These are phyloP conservation scores for Eucalyptus pumila DNA, from an alignment of 345 rosid genomes.

Conservation along the genomic window DNA sequence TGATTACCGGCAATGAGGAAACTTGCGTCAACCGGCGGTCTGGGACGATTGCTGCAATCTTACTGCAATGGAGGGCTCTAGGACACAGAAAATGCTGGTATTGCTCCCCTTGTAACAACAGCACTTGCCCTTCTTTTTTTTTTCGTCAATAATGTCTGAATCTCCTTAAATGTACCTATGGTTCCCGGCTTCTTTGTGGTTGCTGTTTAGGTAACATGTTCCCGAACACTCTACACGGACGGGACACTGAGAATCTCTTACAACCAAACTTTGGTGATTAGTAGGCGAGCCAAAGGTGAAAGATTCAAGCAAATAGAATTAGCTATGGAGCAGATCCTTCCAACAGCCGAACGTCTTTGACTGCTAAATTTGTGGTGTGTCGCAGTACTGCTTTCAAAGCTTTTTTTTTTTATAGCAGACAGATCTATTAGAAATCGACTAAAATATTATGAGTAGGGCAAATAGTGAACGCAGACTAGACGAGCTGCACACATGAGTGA, in stretches of 20 bases:
- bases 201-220: background rate
- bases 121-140: background rate
- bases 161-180: background rate
- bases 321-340: background rate
- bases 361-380: background rate
- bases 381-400: background rate
- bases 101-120: background rate
- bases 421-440: background rate
- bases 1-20: too few relatives aligned
- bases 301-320: background rate
- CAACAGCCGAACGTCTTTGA: background rate
- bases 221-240: background rate
- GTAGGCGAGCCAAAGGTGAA: background rate
- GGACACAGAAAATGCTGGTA: background rate
- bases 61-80: background rate
- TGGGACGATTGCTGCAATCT: background rate
- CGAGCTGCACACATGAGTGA: background rate
- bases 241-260: background rate
- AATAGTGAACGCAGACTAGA: background rate
- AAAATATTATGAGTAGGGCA: background rate
- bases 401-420: background rate
- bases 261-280: background rate
- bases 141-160: background rate
- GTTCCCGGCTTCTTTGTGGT: background rate
- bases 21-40: too few relatives aligned